These are phyloP conservation scores for Pisolithus thermaeus DNA, from an alignment of 1,284 basidiomycete genomes.

Conservation along the genomic window DNA sequence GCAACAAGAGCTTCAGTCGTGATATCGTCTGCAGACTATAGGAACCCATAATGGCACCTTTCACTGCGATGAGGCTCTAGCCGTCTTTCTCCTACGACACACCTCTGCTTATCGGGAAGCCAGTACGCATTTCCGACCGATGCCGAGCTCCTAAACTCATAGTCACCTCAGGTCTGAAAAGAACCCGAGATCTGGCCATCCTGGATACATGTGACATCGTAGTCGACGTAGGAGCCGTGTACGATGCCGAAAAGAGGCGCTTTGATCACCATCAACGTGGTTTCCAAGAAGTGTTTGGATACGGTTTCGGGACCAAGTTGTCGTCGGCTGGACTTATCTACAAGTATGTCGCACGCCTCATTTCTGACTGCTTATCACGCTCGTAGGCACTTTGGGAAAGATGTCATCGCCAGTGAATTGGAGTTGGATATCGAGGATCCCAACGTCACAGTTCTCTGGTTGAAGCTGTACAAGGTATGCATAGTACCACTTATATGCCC, in stretches of 20 bases:
- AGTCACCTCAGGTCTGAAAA: constrained; percentile 50
- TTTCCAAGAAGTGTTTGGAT: constrained; percentile 86
- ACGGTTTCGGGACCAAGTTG: constrained; percentile 82
- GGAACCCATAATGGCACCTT: constrained; percentile 96
- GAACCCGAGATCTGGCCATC: constrained; percentile 75
- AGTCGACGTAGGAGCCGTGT: constrained; percentile 96
- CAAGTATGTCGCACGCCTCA: constrained; percentile 53
- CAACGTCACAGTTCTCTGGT: constrained; percentile 72
- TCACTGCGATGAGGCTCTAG: constrained; percentile 94
- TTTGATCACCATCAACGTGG: constrained; percentile 98
- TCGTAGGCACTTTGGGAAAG: constrained; percentile 84
- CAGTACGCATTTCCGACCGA: constrained; percentile 39
- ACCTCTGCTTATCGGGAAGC: constrained; percentile 74
- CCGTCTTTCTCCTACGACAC: constrained; percentile 84
- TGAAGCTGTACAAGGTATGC: constrained; percentile 80
- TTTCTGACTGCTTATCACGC: constrained; percentile 3
- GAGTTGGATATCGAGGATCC: constrained; percentile 49
- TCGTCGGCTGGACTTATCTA: constrained; percentile 92
- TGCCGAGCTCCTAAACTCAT: constrained; percentile 6
- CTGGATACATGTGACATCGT: constrained; percentile 89
- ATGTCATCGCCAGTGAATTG: constrained; percentile 72
- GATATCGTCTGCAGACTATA: constrained; percentile 47
- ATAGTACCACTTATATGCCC: neutral
- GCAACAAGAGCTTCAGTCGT: neutral
- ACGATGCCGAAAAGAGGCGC: constrained; percentile 71